These are phyloP conservation scores for Sedum album DNA, from an alignment of 164 flowering plant species.

Conservation along the genomic window DNA sequence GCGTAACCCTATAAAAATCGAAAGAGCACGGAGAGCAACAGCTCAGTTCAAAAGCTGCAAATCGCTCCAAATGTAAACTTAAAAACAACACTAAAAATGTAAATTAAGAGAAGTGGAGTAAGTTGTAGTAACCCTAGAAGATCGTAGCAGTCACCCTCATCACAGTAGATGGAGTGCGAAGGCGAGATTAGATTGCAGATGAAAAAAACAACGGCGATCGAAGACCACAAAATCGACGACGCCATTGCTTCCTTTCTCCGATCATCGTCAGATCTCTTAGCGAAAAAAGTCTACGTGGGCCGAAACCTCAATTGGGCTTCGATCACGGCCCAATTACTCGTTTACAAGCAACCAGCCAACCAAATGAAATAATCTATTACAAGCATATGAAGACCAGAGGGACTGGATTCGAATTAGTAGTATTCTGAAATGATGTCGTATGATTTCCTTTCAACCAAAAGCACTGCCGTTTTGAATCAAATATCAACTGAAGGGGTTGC, in stretches of 20 bases:
- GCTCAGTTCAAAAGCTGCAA: neutral
- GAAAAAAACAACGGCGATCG: constrained; percentile 23
- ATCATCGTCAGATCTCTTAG: neutral
- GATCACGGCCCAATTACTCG: no score
- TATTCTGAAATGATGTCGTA: no score
- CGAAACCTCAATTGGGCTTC: no score
- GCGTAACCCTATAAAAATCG: constrained; percentile 48
- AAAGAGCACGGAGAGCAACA: neutral
- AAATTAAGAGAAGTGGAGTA: neutral
- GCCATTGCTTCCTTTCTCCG: constrained; percentile 8
- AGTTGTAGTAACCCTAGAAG: constrained; percentile 67
- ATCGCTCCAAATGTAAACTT: neutral
- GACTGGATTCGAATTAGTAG: no score
- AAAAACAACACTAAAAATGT: no score
- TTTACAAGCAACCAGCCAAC: no score
- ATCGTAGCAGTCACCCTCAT: constrained; percentile 94
- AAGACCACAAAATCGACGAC: constrained; percentile 39
- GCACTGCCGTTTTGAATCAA: no score
- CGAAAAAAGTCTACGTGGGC: neutral
- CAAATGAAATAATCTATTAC: no score
- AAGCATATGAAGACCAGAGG: no score
- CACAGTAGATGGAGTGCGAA: constrained; percentile 78
- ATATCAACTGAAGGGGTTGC: no score
- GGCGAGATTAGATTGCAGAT: constrained; percentile 33
- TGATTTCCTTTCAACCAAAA: no score